These are phyloP conservation scores for Truncatella angustata DNA, from an alignment of 2,329 filamentous ascomycete genomes.

Conservation along the genomic window DNA sequence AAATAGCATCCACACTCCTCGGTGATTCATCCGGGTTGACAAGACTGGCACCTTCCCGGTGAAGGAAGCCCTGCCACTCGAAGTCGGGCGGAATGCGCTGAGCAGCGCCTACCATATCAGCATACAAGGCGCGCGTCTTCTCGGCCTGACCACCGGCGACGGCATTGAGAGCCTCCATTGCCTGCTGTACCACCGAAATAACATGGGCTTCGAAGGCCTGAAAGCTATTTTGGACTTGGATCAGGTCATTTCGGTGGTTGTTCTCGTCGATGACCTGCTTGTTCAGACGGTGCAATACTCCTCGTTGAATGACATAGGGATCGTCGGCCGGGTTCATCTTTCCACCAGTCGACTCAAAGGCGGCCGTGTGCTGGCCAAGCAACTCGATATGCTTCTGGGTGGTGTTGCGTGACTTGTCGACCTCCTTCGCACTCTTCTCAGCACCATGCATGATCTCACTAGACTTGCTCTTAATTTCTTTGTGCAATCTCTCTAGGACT, in stretches of 20 bases:
- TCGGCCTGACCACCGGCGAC: slow-evolving; percentile 79
- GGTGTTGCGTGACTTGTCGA: slow-evolving; percentile 79
- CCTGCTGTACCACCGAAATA: slow-evolving; percentile 76
- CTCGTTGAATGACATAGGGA: slow-evolving; percentile 82
- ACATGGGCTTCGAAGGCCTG: slow-evolving; percentile 84
- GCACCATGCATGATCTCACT: slow-evolving; percentile 85
- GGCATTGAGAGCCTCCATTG: slow-evolving; percentile 79
- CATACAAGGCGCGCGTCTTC: slow-evolving; percentile 76
- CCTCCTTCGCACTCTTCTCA: slow-evolving; percentile 81
- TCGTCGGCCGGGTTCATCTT: slow-evolving; percentile 73
- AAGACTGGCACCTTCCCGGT: slow-evolving; percentile 68
- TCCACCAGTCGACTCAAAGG: slow-evolving; percentile 73
- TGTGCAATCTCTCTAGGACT: slow-evolving; percentile 84
- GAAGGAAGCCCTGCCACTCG: slow-evolving; percentile 85
- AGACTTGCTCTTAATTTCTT: slow-evolving; percentile 93
- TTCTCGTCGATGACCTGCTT: slow-evolving; percentile 95
- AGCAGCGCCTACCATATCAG: slow-evolving; percentile 74
- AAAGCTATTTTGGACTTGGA: slow-evolving; percentile 90
- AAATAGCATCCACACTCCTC: slow-evolving; percentile 69
- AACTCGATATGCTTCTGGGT: slow-evolving; percentile 98
- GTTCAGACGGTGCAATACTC: slow-evolving; percentile 78
- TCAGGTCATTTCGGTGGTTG: slow-evolving; percentile 87
- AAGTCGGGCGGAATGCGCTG: slow-evolving; percentile 81
- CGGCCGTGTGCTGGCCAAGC: slow-evolving; percentile 79
- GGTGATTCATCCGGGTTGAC: slow-evolving; percentile 75